Evolutionary conservation across 441 rosid genomes (phyloP), one percentile per base, ranked within the genome.

Genomic region (Sinapis alba): DNA sequence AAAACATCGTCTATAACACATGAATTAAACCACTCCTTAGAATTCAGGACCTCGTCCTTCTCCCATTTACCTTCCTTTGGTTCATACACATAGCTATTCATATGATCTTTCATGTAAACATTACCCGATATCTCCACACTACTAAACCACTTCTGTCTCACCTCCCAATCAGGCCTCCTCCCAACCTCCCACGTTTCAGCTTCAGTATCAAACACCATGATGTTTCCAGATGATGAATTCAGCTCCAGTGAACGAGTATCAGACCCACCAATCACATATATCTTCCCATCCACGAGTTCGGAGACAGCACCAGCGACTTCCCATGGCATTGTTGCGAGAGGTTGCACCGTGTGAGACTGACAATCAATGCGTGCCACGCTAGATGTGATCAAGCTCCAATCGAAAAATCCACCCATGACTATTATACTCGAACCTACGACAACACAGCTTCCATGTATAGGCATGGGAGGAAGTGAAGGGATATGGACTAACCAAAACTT

Each of bases 401-500:
- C 9, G 0, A 6, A 28, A 57, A 34, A 38, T 2, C 73, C 74
- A 70, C 74, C 66, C 66, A 70, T 70, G 7, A 18, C 58, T 26
- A 11, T 2, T 26, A 70, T 70, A 43, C 27, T 60, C 7, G 66
- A 26, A 8, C 66, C 66, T 43, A 15, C 13, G 11, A 43, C 74
- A 7, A 41, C 74, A 13, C 41, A 45, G 5, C 57, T 41, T 70
- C 20, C 74, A 26, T 58, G 20, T 43, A 59, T 26, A 59, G 74
- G 66, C 74, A 70, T 70, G 7, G 58, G 74, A 16, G 66, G 58
- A 1, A 70, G 74, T 70, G 58, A 59, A 59, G 43, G 26, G 45
- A 70, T 26, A 70, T n/a, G 66, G 15, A 70, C 66, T 70, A 59
- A 70, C 66, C 74, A 56, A 15, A 5, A 24, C 1, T 18, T 41